These are phyloP conservation scores for Lachancea meyersii DNA, from an alignment of 805 yeast genomes.

Conservation along the genomic window DNA sequence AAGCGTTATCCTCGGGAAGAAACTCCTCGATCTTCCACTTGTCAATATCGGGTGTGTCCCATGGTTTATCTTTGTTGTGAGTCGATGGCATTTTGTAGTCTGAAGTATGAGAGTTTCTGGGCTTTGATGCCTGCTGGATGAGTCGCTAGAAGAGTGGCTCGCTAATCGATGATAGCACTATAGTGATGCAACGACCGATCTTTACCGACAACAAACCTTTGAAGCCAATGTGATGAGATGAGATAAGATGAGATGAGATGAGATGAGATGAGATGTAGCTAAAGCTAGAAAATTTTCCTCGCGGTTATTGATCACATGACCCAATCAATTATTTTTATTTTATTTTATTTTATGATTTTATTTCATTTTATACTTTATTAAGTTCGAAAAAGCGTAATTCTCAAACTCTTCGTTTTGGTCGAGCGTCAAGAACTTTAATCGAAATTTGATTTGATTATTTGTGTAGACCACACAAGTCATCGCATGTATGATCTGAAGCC, in stretches of 20 bases:
- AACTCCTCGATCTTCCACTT: slow-evolving; percentile 90
- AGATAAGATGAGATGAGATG: slow-evolving; percentile 3
- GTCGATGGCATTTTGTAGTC: slow-evolving; percentile 70
- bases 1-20: slow-evolving; percentile 78
- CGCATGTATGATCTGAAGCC: no score
- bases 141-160: not conserved
- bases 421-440: not conserved
- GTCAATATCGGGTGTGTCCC: slow-evolving; percentile 94
- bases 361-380: not conserved
- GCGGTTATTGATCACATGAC: not conserved
- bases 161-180: not conserved
- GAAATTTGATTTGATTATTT: not conserved
- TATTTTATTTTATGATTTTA: not conserved
- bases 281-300: not conserved
- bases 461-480: not conserved
- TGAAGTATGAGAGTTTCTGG: no score
- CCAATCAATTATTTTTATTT: not conserved
- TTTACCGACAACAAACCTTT: no score
- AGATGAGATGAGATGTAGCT: slow-evolving; percentile 3
- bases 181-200: not conserved
- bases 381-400: no score
- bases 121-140: not conserved
- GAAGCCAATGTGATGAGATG: no score
- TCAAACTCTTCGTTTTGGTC: not conserved
- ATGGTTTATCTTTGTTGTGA: slow-evolving; percentile 91